Conservation (phyloP, 2,329 filamentous ascomycete genomes). For the Calycina herbarum region DNA sequence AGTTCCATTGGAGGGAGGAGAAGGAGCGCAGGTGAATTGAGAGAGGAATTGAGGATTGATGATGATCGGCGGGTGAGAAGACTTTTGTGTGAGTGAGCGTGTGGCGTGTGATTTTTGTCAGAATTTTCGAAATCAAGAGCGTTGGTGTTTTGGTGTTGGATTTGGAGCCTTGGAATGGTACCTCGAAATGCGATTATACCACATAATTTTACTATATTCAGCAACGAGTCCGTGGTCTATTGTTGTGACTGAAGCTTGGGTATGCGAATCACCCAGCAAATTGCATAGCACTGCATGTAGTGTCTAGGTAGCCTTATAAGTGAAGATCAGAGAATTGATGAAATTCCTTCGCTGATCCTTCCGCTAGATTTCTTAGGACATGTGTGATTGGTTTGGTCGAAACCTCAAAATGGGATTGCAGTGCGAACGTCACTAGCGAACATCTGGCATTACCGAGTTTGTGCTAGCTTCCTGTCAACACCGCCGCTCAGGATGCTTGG, state of each 20-base stretch:
- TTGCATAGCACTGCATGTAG: too few relatives aligned
- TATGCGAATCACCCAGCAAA: too few relatives aligned
- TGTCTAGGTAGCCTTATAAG: too few relatives aligned
- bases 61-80: slow-evolving; percentile 26
- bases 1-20: not conserved
- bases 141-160: not conserved
- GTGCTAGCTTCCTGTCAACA: not conserved
- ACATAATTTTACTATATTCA: too few relatives aligned
- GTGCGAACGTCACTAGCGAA: not conserved
- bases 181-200: too few relatives aligned
- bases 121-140: not conserved
- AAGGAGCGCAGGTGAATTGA: slow-evolving; percentile 3
- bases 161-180: too few relatives aligned
- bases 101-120: not conserved
- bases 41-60: slow-evolving; percentile 25
- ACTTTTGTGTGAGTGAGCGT: slow-evolving; percentile 12
- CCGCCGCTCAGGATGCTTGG: not conserved
- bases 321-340: too few relatives aligned
- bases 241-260: too few relatives aligned
- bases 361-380: too few relatives aligned
- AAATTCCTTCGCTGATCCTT: not conserved
- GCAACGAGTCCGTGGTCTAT: too few relatives aligned
- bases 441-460: not conserved
- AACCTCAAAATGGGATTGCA: not conserved
- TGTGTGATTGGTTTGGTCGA: not conserved